Percentiles rank a stretch among this genome's conserved stretches.
Conservation (phyloP, 805 yeast species). For the Lipomyces starkeyi region DNA sequence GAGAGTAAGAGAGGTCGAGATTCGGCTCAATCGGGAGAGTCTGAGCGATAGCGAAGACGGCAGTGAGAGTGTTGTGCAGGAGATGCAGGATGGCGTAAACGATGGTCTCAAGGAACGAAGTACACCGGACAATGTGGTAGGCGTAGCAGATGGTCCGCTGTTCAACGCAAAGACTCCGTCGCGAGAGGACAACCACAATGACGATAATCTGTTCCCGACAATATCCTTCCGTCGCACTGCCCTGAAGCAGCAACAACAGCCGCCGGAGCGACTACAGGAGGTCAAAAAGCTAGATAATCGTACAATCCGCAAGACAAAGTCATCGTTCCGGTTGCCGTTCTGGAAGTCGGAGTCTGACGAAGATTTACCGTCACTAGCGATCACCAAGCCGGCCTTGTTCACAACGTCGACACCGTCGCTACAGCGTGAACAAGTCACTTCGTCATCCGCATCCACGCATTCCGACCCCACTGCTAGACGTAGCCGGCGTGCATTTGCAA, state of each 20-base stretch:
- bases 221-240: background rate
- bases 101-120: background rate
- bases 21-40: constrained; percentile 2
- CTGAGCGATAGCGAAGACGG: background rate
- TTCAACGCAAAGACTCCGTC: background rate
- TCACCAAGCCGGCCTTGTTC: background rate
- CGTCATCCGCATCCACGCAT: constrained; percentile 10
- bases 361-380: background rate
- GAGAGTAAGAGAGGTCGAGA: constrained; percentile 2
- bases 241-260: background rate
- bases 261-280: background rate
- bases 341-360: constrained; percentile 38
- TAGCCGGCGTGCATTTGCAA: constrained; percentile 20
- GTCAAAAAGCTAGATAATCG: background rate
- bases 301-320: constrained; percentile 13
- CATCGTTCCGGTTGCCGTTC: constrained; percentile 35
- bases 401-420: constrained; percentile 8
- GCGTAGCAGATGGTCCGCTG: background rate
- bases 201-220: background rate
- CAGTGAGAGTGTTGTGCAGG: constrained; percentile 1
- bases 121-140: background rate
- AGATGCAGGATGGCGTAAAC: background rate
- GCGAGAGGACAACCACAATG: background rate
- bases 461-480: constrained; percentile 18
- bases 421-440: background rate